phyloP scores from a whole-genome alignment of 2,329 filamentous ascomycete genomes.

The Ceratocystis alfenasii region DNA sequence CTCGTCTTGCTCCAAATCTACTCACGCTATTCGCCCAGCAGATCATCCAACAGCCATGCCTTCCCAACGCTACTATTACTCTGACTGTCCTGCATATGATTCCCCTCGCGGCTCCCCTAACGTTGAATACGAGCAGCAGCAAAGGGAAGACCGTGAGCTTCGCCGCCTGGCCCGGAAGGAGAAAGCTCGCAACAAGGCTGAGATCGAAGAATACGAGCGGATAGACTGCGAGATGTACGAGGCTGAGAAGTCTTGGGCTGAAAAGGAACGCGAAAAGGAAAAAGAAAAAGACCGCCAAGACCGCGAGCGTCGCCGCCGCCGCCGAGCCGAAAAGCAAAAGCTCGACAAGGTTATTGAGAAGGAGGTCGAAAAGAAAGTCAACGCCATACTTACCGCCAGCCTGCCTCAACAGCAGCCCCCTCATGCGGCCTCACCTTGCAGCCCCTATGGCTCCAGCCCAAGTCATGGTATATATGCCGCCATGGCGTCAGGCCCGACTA shows the following conservation, averaged over 20 bases:
- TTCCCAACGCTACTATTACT: background rate
- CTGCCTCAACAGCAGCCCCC: background rate
- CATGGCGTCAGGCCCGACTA: background rate
- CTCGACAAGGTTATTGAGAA: background rate
- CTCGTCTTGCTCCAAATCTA: background rate
- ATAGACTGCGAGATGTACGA: background rate
- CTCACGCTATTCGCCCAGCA: background rate
- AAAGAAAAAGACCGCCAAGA: background rate
- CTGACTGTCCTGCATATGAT: background rate
- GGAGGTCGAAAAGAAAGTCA: background rate
- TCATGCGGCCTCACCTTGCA: background rate
- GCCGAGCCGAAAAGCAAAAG: background rate
- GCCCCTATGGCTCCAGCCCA: background rate
- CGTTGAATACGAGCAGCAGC: background rate
- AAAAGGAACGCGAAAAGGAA: background rate
- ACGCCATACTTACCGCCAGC: background rate
- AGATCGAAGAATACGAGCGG: background rate
- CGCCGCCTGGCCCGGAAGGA: background rate
- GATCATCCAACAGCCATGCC: background rate
- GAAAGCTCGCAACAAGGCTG: slow-evolving; percentile 5
- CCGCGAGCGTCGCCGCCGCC: background rate
- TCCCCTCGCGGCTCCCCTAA: background rate
- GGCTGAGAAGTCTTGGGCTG: background rate
- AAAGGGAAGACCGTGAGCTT: background rate
- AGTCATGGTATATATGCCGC: background rate